phyloP scores from a whole-genome alignment of 352 stramenopile species.

The Phytophthora pinifolia region DNA sequence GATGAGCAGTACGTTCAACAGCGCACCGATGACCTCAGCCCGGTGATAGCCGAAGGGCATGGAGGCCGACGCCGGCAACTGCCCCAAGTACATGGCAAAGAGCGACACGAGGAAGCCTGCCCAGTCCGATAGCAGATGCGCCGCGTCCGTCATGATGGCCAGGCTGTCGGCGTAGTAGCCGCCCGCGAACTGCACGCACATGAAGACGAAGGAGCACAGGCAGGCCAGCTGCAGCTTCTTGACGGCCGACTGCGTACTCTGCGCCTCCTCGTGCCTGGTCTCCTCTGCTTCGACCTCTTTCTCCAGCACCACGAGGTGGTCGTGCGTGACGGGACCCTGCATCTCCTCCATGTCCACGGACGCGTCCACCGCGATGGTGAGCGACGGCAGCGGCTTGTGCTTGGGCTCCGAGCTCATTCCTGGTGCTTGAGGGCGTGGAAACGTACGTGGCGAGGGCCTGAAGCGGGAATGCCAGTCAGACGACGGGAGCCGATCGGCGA shows the following conservation, averaged over 20 bases:
- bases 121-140: constrained; percentile 79
- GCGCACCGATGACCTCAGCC: constrained; percentile 95
- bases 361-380: constrained; percentile 36
- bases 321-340: constrained; percentile 42
- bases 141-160: constrained; percentile 94
- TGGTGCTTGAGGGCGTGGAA: background rate
- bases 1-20: constrained; percentile 94
- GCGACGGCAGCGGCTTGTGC: constrained; percentile 23
- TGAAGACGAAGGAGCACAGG: constrained; percentile 92
- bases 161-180: constrained; percentile 94
- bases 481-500: no score
- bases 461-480: no score
- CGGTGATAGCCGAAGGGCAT: constrained; percentile 97
- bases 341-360: constrained; percentile 34
- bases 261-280: constrained; percentile 34
- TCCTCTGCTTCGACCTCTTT: constrained; percentile 14
- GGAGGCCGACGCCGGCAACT: constrained; percentile 47
- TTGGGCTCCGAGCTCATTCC: constrained; percentile 17
- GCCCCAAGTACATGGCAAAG: constrained; percentile 76
- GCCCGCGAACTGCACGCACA: constrained; percentile 94
- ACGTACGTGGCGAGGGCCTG: no score
- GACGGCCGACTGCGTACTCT: constrained; percentile 40
- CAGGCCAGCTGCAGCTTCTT: constrained; percentile 75
- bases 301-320: constrained; percentile 26
- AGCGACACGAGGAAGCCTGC: constrained; percentile 81